Percentiles rank a stretch among this genome's conserved stretches.
These are phyloP conservation scores for Linderniella brevidens DNA, from an alignment of 257 asterid species.

Conservation along the genomic window DNA sequence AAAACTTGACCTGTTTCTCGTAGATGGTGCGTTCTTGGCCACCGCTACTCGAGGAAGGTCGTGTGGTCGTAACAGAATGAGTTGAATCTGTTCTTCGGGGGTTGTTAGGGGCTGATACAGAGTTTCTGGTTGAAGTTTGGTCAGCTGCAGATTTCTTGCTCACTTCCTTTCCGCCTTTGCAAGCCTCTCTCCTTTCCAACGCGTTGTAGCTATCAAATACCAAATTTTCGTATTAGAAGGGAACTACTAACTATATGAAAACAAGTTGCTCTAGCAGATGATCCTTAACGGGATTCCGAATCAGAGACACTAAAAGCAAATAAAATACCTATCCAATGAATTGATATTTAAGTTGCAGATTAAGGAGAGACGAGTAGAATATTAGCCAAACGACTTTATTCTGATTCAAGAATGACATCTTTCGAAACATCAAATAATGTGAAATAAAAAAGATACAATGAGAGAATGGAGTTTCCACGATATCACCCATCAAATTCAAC, in stretches of 20 bases:
- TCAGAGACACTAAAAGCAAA: no score
- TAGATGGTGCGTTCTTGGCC: slow-evolving; percentile 44
- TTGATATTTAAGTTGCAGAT: no score
- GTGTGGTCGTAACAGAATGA: slow-evolving; percentile 37
- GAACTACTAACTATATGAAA: slow-evolving; percentile 1
- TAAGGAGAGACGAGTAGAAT: no score
- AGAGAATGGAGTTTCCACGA: slow-evolving; percentile 2
- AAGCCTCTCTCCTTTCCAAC: slow-evolving; percentile 73
- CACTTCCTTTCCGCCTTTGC: slow-evolving; percentile 79
- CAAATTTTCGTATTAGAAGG: not conserved
- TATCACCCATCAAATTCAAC: not conserved
- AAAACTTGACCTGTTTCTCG: slow-evolving; percentile 47
- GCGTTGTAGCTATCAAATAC: slow-evolving; percentile 48
- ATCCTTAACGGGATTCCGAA: no score
- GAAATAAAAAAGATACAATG: not conserved
- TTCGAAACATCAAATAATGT: not conserved
- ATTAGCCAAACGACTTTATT: no score
- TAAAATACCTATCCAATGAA: no score
- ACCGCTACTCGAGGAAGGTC: slow-evolving; percentile 72
- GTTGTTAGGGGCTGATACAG: slow-evolving; percentile 33
- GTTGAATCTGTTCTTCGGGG: slow-evolving; percentile 30
- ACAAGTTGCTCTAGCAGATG: no score
- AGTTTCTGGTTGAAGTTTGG: slow-evolving; percentile 36
- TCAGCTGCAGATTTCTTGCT: slow-evolving; percentile 50
- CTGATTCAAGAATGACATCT: no score